Evolutionary conservation across 129 eudicot species (phyloP).

Genomic region (Arctium lappa): DNA sequence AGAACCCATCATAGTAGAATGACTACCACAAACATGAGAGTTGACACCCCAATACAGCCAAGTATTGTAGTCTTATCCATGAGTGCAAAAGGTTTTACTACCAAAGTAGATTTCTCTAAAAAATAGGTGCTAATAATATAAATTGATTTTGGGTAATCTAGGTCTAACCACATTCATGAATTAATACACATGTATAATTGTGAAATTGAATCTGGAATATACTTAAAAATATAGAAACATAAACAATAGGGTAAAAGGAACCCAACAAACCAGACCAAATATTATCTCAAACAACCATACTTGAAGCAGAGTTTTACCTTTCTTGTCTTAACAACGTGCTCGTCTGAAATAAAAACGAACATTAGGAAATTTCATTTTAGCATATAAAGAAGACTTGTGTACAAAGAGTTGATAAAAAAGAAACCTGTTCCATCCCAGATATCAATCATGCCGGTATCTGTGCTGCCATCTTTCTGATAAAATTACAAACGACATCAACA

Average conservation of each 20-base stretch:
- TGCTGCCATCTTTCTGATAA: constrained; percentile 34
- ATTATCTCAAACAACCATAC: constrained; percentile 3
- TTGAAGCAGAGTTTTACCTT: constrained; percentile 40
- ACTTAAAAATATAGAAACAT: neutral
- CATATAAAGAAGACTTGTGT: neutral
- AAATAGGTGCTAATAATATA: neutral
- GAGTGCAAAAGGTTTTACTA: neutral
- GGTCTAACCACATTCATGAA: neutral
- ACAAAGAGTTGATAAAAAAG: neutral
- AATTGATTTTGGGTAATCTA: neutral
- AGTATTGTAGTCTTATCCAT: neutral
- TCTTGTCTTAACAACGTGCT: constrained; percentile 33
- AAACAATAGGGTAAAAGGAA: neutral
- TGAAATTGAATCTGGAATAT: neutral
- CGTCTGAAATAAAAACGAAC: constrained; percentile 43
- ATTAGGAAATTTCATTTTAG: constrained; percentile 3
- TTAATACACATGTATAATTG: neutral
- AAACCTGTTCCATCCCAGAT: constrained; percentile 64
- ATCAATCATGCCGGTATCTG: constrained; percentile 52
- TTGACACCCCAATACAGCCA: neutral
- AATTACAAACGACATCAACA: neutral
- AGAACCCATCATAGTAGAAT: neutral
- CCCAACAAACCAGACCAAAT: neutral
- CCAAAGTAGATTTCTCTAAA: neutral
- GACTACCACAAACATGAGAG: neutral